These are phyloP conservation scores for Pythium insidiosum DNA, from an alignment of 352 stramenopile species.

Conservation along the genomic window DNA sequence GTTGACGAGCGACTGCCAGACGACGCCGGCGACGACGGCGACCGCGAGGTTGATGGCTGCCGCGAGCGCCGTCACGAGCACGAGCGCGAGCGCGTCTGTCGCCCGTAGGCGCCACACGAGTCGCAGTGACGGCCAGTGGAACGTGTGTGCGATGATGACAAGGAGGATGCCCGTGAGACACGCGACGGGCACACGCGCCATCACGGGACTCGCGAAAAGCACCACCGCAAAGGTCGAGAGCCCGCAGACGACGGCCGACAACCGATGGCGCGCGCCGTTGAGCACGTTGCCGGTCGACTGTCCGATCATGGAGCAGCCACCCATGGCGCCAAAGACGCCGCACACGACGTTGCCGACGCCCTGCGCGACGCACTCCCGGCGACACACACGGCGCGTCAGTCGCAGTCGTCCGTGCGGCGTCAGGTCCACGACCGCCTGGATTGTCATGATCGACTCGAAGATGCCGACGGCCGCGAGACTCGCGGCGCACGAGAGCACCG, in stretches of 20 bases:
- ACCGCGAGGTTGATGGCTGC: slow-evolving; percentile 84
- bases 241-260: slow-evolving; percentile 60
- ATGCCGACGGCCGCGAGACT: slow-evolving; percentile 89
- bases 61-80: slow-evolving; percentile 81
- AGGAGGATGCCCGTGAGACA: slow-evolving; percentile 85
- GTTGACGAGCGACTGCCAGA: slow-evolving; percentile 80
- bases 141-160: slow-evolving; percentile 84
- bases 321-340: slow-evolving; percentile 90
- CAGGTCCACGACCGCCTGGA: slow-evolving; percentile 90
- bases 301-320: slow-evolving; percentile 92
- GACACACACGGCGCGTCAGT: slow-evolving; percentile 46
- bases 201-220: slow-evolving; percentile 71
- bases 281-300: slow-evolving; percentile 88
- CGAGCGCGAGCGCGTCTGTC: slow-evolving; percentile 64
- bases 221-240: slow-evolving; percentile 71
- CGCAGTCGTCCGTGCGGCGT: slow-evolving; percentile 75
- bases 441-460: slow-evolving; percentile 93
- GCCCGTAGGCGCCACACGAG: slow-evolving; percentile 68
- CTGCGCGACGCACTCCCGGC: slow-evolving; percentile 81
- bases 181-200: slow-evolving; percentile 81
- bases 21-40: slow-evolving; percentile 75
- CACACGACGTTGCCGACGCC: slow-evolving; percentile 89
- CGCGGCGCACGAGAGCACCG: slow-evolving; percentile 80
- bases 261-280: slow-evolving; percentile 65
- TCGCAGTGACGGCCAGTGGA: slow-evolving; percentile 85